These are phyloP conservation scores for Calonectria hongkongensis DNA, from an alignment of 2,329 filamentous ascomycete species.

Conservation along the genomic window DNA sequence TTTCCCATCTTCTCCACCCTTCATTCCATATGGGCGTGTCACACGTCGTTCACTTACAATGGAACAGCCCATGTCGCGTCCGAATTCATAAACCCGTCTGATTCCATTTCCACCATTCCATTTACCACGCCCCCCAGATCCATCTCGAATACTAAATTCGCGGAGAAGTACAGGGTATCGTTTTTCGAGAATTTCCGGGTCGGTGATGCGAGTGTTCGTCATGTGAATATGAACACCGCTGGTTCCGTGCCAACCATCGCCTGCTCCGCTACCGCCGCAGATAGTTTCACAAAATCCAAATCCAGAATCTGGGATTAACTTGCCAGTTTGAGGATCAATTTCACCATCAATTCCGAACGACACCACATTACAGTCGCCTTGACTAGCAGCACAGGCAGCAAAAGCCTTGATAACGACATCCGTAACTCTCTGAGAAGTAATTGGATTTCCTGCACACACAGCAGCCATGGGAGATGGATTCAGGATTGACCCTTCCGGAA, in stretches of 20 bases:
- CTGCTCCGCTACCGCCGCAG: slow-evolving; percentile 84
- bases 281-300: slow-evolving; percentile 95
- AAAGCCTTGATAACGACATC: slow-evolving; percentile 78
- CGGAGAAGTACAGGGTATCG: slow-evolving; percentile 81
- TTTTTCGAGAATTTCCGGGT: slow-evolving; percentile 85
- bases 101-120: slow-evolving; percentile 84
- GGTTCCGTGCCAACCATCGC: slow-evolving; percentile 82
- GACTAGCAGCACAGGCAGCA: slow-evolving; percentile 83
- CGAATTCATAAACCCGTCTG: slow-evolving; percentile 84
- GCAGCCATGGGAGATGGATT: slow-evolving; percentile 76
- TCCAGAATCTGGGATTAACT: slow-evolving; percentile 68
- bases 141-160: slow-evolving; percentile 79
- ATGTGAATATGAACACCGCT: slow-evolving; percentile 87
- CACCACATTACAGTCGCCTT: slow-evolving; percentile 88
- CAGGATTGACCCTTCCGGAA: slow-evolving; percentile 83
- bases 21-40: slow-evolving; percentile 31
- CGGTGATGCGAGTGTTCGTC: slow-evolving; percentile 90
- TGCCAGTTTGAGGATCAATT: slow-evolving; percentile 14
- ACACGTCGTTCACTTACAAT: slow-evolving; percentile 32
- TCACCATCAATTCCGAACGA: slow-evolving; percentile 88
- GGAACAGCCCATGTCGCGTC: slow-evolving; percentile 25
- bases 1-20: slow-evolving; percentile 34
- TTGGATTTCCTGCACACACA: slow-evolving; percentile 88
- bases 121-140: slow-evolving; percentile 75
- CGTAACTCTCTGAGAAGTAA: slow-evolving; percentile 63